A percentile compares a stretch with the other conserved stretches of the same genome.
These are phyloP conservation scores for Meira miltonrushii DNA, from an alignment of 1,284 basidiomycete genomes.

Conservation along the genomic window DNA sequence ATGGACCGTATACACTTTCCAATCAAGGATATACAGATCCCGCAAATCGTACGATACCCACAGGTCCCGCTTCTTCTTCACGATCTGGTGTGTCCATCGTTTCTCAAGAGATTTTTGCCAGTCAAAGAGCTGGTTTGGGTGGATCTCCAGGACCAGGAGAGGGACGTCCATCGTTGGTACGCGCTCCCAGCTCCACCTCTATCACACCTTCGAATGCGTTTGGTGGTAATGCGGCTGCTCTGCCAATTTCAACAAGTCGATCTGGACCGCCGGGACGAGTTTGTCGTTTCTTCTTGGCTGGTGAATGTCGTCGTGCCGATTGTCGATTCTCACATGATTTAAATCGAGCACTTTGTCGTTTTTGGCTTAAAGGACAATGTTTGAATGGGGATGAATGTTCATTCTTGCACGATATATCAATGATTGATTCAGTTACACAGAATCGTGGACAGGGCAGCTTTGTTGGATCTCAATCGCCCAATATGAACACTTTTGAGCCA, in stretches of 20 bases:
- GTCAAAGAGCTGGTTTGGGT: background rate
- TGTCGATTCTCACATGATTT: conserved; percentile 71
- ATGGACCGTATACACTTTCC: conserved; percentile 26
- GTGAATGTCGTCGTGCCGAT: conserved; percentile 89
- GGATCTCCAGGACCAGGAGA: background rate
- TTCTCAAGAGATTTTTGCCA: conserved; percentile 26
- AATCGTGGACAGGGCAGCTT: conserved; percentile 54
- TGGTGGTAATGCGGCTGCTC: background rate
- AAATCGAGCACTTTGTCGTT: conserved; percentile 74
- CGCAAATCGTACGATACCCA: background rate
- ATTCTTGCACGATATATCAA: conserved; percentile 54
- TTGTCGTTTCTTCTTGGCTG: conserved; percentile 91
- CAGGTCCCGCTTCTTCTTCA: background rate
- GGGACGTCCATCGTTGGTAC: background rate
- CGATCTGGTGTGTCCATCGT: conserved; percentile 32
- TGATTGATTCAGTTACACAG: conserved; percentile 63
- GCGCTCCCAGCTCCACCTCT: background rate
- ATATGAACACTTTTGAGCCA: conserved; percentile 3
- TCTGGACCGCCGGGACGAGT: conserved; percentile 56
- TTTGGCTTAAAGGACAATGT: conserved; percentile 82
- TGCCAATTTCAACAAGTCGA: background rate
- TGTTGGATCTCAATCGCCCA: conserved; percentile 20
- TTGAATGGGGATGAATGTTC: conserved; percentile 41
- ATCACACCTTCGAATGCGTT: background rate
- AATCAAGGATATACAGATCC: background rate